Base-by-base conservation (phyloP, 2,329 filamentous ascomycete species). In the Penicillium sp. region DNA sequence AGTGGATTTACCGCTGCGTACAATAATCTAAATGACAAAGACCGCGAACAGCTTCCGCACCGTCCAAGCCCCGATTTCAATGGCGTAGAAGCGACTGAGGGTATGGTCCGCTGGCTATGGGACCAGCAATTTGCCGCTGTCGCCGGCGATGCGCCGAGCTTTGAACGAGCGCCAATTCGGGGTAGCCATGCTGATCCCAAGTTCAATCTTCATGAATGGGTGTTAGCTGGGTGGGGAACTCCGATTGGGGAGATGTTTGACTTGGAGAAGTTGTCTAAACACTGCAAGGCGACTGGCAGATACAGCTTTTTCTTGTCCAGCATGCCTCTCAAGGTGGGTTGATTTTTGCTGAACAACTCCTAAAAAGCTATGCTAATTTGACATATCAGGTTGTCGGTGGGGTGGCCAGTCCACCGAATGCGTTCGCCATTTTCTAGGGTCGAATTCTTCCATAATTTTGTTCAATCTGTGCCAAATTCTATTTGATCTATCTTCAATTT, bases 221-320 rank as follows among this genome's bases (percentile, higher is more conserved):
- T 68, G 13, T 49, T 70, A 21, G 63, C 67, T 1, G 60, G 63
- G 27, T 68, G 63, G 65, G 66, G 66, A 9, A 62, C 61, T 7
- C 68, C 68, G 3, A 64, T 71, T 44, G 68, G 68, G 5, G 68
- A 71, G 49, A 64, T 71, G 64, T 66, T 68, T 49, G 65, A 71
- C 56, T 42, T 71, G 34, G 67, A 71, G 47, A 60, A 61, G 27
- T 47, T 71, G n/a, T 67, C 68, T 6, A 49, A 51, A 50, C 56
- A 64, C 27, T 71, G 68, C 32, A 62, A 63, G 49, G 58, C 59
- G 34, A 61, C 57, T 33, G 62, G 64, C 8, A 54, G 66, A 32
- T 70, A 68, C 55, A 65, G 57, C 10, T 71, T 71, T 44, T 70
- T 70, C 51, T 51, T 71, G 39, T 67, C 66, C 0, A 71, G 68